A percentile compares a stretch with the other conserved stretches of the same genome.
Conservation (phyloP, 1,284 basidiomycete genomes). For the Malassezia arunalokei region DNA sequence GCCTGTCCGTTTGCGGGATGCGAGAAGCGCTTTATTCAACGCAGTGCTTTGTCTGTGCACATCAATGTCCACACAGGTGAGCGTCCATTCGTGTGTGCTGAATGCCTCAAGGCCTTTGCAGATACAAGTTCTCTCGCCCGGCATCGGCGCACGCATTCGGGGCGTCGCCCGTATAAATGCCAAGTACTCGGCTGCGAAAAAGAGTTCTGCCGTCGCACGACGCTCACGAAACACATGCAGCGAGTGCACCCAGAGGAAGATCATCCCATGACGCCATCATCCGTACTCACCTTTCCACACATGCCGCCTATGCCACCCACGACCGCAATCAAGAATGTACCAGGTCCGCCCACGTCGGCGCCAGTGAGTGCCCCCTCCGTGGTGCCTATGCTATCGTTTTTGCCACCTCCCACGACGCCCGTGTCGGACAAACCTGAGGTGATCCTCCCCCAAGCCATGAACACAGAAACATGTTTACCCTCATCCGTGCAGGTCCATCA, state of each 20-base stretch:
- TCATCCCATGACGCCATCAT: neutral
- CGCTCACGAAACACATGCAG: conserved; percentile 48
- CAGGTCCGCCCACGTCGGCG: no score
- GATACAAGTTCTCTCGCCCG: conserved; percentile 54
- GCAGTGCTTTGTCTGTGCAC: conserved; percentile 64
- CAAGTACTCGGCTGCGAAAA: conserved; percentile 30
- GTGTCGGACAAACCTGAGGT: no score
- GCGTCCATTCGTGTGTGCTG: conserved; percentile 66
- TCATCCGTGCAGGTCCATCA: no score
- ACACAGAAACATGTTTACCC: no score
- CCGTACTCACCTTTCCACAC: neutral
- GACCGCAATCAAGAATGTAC: neutral
- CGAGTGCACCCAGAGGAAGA: conserved; percentile 32
- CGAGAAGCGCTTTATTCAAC: conserved; percentile 43
- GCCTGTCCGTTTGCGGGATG: conserved; percentile 29
- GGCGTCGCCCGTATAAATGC: conserved; percentile 47
- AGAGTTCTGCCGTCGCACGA: conserved; percentile 47
- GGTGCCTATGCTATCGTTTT: no score
- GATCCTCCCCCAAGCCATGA: no score
- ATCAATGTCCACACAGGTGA: conserved; percentile 64
- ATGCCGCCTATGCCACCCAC: neutral
- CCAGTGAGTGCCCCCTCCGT: no score
- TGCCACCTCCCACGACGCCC: no score
- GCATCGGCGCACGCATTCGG: conserved; percentile 62
- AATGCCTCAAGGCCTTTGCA: conserved; percentile 49